Base-by-base conservation (phyloP, 176 grass and related monocot genomes). In the Alloteropsis semialata region DNA sequence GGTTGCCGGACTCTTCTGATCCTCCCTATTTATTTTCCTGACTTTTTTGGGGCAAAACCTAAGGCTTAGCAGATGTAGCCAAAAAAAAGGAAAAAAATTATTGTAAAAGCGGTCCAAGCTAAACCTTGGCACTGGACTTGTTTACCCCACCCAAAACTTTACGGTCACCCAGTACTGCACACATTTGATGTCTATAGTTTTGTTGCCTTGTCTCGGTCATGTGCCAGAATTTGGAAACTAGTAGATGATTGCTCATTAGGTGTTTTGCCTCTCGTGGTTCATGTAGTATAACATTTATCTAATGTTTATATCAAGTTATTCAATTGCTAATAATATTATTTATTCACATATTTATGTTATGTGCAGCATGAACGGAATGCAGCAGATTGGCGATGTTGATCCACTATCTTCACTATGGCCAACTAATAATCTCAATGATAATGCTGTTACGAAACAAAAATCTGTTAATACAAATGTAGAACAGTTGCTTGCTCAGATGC, bases 401-500 rank as follows among this genome's bases (percentile, higher is more conserved):
- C 74, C 84, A 25, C 75, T 89, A 22, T 83, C 83, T 76, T 51
- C 90, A 56, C 48, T 87, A 29, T 75, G 67, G 58, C 12, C 73
- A 58, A 76, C 77, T 61, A 81, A 58, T 66, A 84, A 71, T 79
- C 76, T 36, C 69, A 69, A 78, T 29, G 42, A 62, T 28, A 22
- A 46, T 65, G 58, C 83, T 67, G 61, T 14, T 70, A 75, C 74
- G 76, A 90, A 85, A 57, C 42, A 76, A 33, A 68, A 82, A 41
- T 51, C 81, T 71, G 87, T n/a, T 10, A 73, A 93, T 79, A 25
- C 45, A 72, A 86, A 76, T 36, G 61, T 93, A 10, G 83, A 89
- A n/a, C 87, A 82, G 64, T 66, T 89, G 67, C 62, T 97, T 22
- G 87, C 87, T 77, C 89, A 93, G 83, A 97, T 88, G 89, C 87